Base-by-base conservation (phyloP, 495 filamentous ascomycete genomes). In the Neohortaea acidophila region DNA sequence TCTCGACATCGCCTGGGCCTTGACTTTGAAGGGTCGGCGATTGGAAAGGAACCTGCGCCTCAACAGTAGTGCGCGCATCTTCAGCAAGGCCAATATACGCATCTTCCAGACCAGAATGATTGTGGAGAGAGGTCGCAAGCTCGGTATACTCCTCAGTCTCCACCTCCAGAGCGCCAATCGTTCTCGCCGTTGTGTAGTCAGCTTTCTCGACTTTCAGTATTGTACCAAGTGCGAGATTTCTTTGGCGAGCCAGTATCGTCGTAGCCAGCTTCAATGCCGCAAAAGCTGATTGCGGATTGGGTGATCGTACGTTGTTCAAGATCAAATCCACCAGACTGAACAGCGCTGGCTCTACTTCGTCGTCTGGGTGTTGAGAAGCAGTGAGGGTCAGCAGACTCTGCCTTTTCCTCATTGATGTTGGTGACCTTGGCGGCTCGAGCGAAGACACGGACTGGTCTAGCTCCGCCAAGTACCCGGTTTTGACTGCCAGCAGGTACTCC, bases 311-410 rank as follows among this genome's bases (percentile, higher is more conserved):
- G 51, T 85, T 87, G 11, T 80, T 73, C 2, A 86, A 65, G 21
- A 89, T 73, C n/a, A 99, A 67, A 59, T 96, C 89, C 30, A 84
- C 79, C 24, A 97, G 64, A 51, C 87, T 96, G 63, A 94, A 94
- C 1, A 97, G 67, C 23, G 79, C 71, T 6, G 89, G 91, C 6
- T 84, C 84, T 20, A 83, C 75, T 14, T 73, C 74, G 21, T 73
- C 59, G 42, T 76, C 70, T 19, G 73, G 72, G 43, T 79, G 72
- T 17, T 77, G 69, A 20, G 79, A 70, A 61, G 71, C 79, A 24
- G 74, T 81, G n/a, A 89, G 67, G 0, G 92, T 72, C 53, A 91
- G 77, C 53, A 96, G 63, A 1, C 87, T 94, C 62, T 83, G 87
- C 22, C 86, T 73, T 48, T 86, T 77, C 46, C 80, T 77, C 5